Percentiles rank a stretch among this genome's conserved stretches.
phyloP scores from a whole-genome alignment of 2,329 filamentous ascomycete genomes.

The Pseudomassariella vexata region DNA sequence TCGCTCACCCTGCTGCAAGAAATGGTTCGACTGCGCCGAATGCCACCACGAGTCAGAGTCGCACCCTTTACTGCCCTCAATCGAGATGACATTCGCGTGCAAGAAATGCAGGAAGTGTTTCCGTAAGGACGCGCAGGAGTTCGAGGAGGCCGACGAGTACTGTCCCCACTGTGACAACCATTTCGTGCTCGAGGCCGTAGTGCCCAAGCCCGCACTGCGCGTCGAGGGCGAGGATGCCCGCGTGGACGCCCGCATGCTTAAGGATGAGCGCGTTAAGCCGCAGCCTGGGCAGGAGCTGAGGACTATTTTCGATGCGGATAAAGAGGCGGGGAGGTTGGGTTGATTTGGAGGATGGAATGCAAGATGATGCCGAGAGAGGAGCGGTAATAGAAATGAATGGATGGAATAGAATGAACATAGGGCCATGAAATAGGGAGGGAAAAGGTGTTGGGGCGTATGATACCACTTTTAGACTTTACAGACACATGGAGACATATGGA shows the following conservation, averaged over 20 bases:
- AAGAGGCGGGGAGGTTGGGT: conserved; percentile 70
- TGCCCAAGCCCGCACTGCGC: conserved; percentile 74
- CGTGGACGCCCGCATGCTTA: conserved; percentile 84
- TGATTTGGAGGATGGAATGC: conserved; percentile 32
- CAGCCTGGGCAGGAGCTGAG: conserved; percentile 49
- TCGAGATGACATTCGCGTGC: conserved; percentile 93
- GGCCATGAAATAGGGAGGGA: no score
- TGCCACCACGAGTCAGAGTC: conserved; percentile 80
- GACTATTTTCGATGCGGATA: conserved; percentile 70
- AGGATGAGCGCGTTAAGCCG: conserved; percentile 76
- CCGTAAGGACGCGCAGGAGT: conserved; percentile 85
- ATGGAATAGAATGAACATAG: neutral
- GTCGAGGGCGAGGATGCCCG: conserved; percentile 89
- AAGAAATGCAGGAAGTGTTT: conserved; percentile 99
- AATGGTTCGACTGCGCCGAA: conserved; percentile 98
- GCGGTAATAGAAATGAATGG: neutral
- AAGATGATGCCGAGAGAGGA: conserved; percentile 13
- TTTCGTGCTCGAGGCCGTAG: conserved; percentile 84
- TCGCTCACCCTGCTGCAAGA: conserved; percentile 89
- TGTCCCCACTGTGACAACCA: conserved; percentile 99
- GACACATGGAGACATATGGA: conserved; percentile 1
- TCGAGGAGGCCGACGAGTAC: conserved; percentile 96
- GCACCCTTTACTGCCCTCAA: conserved; percentile 68
- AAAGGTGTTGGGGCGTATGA: conserved; percentile 10
- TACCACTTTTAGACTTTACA: conserved; percentile 10